Base-by-base conservation (phyloP, 305 asterid genomes). In the Stenogyne calaminthoides region DNA sequence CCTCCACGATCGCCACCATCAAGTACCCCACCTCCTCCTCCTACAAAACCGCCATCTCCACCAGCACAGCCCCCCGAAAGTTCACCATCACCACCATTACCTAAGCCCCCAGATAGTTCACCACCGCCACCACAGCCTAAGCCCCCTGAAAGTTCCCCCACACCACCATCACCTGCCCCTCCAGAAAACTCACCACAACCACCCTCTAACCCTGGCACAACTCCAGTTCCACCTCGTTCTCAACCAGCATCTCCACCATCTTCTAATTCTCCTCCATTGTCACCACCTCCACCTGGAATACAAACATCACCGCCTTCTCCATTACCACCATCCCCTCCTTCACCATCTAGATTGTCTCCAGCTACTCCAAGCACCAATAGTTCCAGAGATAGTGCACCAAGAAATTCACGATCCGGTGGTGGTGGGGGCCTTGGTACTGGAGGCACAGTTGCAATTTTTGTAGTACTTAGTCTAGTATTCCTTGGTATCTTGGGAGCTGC, bases 381-480 rank as follows among this genome's bases (percentile, higher is more conserved):
- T 56, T 75, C 91, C 59, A 64, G 56, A 44, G 72, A 59, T 37
- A 59, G 76, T 73, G 84, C 76, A 37, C 70, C 82, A 51, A 76
- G 70, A 40, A 72, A 40, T 74, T 67, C 91, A 67, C 65, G 76
- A 3, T 25, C 85, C 10, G 0, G 80, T 8, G 74, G 71, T 27
- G 74, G 64, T 42, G 84, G 80, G 58, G 85, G 86, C 77, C 60
- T 83, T 61, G 80, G 86, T 32, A 76, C 84, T 52, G 90, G 76
- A 64, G 86, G 81, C 63, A 76, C 55, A 40, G 75, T 83, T 62
- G 88, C 85, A 55, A 74, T 86, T 80, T 81, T 79, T 42, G 1
- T 82, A 62, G 72, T 69, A 60, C 6, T 83, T 62, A 77, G 76
- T 69, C 15, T 86, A 40, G 9, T 88, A 9, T 44, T 86, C 70